Base-by-base conservation (phyloP, 2,329 filamentous ascomycete genomes). In the Botrytis cinerea region DNA sequence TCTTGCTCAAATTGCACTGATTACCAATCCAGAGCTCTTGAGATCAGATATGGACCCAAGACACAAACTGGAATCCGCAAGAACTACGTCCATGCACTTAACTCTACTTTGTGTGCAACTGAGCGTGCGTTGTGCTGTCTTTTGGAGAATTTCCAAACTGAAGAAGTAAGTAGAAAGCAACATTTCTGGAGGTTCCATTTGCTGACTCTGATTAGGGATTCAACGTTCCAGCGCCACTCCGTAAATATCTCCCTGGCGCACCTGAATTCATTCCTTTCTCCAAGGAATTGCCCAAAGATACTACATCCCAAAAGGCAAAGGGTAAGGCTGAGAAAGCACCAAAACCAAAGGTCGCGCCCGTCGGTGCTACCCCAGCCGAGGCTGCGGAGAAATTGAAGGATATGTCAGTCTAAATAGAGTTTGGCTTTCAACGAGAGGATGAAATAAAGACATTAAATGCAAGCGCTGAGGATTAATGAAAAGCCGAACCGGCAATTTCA, bases 1-100 rank as follows among this genome's bases (percentile, higher is more conserved):
- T 97, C 93, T 32, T 97, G 95, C 88, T 97, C 94, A 75, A 99
- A 99, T 85, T 99, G 96, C 86, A 97, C 94, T 62, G 95, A 98
- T 82, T 98, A 98, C 86, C 96, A 99, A 86, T 94, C 94, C 38
- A 89, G 96, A 73, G 95, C 94, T 78, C 88, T 99, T 20, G 95
- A 98, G 83, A 97, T 99, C 79, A 90, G 96, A 74, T 97, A 91
- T 80, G 95, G 96, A 66, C 87, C 90, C 75, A 98, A 98, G 88
- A 93, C 91, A 81, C 91, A 93, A 83, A 95, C 91, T 43, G 93
- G 95, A 77, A 87, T 88, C 74, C 92, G 92, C 83, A 99, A 98
- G 89, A 92, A 94, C 78, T 99, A 98, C 81, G 95, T 97, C 54
- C 96, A 99, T 84, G 93, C 93, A 59, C 86, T 98, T 75, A 98